Percentiles rank a stretch among this genome's conserved stretches.
phyloP scores from a whole-genome alignment of 2,329 filamentous ascomycete genomes.

The Hypoxylon sp. region DNA sequence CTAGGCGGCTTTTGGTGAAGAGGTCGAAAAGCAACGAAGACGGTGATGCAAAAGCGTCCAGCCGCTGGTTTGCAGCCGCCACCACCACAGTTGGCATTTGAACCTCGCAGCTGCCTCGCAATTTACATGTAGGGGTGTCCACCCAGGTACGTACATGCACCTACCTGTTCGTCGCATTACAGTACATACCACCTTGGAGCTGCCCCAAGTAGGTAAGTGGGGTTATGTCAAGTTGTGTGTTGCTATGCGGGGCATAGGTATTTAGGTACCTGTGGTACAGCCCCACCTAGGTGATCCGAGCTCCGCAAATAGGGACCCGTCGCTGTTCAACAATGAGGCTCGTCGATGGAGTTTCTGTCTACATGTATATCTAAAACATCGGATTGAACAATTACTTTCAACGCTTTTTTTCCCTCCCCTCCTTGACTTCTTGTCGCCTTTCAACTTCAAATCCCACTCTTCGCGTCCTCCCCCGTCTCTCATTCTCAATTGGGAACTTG shows the following conservation, averaged over 20 bases:
- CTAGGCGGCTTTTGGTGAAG: neutral
- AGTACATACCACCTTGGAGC: neutral
- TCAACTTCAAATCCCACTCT: neutral
- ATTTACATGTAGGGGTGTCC: no score
- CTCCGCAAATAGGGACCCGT: conserved; percentile 3
- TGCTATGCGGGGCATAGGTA: neutral
- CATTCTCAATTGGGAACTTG: conserved; percentile 24
- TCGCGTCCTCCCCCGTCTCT: conserved; percentile 11
- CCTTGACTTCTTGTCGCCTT: neutral
- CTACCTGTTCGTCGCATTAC: neutral
- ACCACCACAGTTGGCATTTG: no score
- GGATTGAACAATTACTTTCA: neutral
- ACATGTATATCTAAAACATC: neutral
- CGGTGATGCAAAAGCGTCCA: neutral
- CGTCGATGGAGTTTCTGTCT: conserved; percentile 10
- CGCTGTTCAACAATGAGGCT: conserved; percentile 18
- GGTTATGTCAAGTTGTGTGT: no score
- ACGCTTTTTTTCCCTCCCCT: conserved; percentile 8
- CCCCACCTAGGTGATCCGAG: neutral
- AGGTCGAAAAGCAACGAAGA: neutral
- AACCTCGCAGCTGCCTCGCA: neutral
- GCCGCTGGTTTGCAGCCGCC: no score
- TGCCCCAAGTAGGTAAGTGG: neutral
- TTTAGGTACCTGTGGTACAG: neutral
- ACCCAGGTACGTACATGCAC: neutral